Base-by-base conservation (phyloP, 441 rosid species). In the Viola pubescens region DNA sequence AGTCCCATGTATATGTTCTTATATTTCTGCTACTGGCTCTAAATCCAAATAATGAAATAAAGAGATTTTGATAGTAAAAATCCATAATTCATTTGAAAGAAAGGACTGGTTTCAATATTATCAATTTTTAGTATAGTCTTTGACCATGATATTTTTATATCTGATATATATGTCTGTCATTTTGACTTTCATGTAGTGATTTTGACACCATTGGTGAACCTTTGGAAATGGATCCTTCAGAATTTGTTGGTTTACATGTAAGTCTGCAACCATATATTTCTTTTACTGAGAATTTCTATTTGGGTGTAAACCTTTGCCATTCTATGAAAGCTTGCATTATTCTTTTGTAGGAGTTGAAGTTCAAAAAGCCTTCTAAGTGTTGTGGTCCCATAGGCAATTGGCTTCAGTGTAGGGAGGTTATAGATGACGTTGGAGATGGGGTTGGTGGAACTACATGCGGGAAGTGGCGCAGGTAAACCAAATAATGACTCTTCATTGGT, bases 391-490 rank as follows among this genome's bases (percentile, higher is more conserved):
- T 61, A 7, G 40, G 58, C 26, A 90, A 84, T 58, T 88, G 95
- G 95, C 95, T 88, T 63, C 94, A 85, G 52, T 91, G 96, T 68
- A 77, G 74, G 70, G 81, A 74, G 67, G 65, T 69, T 39, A 54
- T 75, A 40, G 79, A 72, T 56, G 74, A 73, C 45, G 43, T 59
- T 52, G 65, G 66, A 44, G 81, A 74, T 54, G 77, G 65, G 60
- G 58, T 11, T n/a, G 74, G 67, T 63, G 85, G 81, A 74, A 69
- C 74, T 62, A 64, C 81, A 61, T 86, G 98, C 65, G 98, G 98
- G 65, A 91, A 91, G 74, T 88, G 96, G 98, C 92, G 90, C 65
- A 86, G 92, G 94, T 91, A 79, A 75, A 63, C 56, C 7, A 10
- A 48, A 52, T 37, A 64, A 38, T 62, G 19, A 48, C 44, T 64